Evolutionary conservation across 306 rosid species (phyloP), one percentile per base, ranked within the genome.

Genomic region (Trifolium subterraneum): DNA sequence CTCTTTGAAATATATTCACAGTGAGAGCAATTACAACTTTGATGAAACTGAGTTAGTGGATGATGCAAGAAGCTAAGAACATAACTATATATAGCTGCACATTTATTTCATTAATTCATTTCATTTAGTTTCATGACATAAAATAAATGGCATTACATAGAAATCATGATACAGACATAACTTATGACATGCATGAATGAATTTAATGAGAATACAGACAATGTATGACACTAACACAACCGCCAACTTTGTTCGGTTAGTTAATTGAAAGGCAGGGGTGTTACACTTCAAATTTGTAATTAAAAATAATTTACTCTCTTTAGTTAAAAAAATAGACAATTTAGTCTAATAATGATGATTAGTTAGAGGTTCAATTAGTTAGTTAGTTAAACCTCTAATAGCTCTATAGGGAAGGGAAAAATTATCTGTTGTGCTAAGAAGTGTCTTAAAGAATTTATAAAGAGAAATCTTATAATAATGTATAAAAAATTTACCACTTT

Each of bases 11-110:
- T 50, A 29, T 16, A 5, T 16, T 14, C 41, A 51, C n/a, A 19
- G 55, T n/a, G 1, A 48, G 10, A 15, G 54, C 18, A 48, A 22
- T n/a, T 45, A 33, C 10, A 33, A 27, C 41, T 68, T 25, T 48
- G 78, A 63, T 41, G n/a, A 73, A 72, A 7, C 48, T 44, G 45
- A 12, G 61, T 47, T 73, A 44, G 48, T 73, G n/a, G 11, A 29
- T 31, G 62, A 55, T 8, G 62, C 55, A 72, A 72, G 68, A 10
- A 38, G 22, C 14, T 20, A 59, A 16, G 38, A 50, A 22, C 25
- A 39, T 56, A 56, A 10, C 33, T 52, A 22, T 7, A 60, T 36
- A 36, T 55, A 18, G 3, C 51, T 23, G 2, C 12, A 3, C 47
- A 48, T 38, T 68, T 14, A 52, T 18, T 52, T 68, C 7, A 29